These are phyloP conservation scores for Wakefieldia striispora DNA, from an alignment of 768 basidiomycete genomes.

Conservation along the genomic window DNA sequence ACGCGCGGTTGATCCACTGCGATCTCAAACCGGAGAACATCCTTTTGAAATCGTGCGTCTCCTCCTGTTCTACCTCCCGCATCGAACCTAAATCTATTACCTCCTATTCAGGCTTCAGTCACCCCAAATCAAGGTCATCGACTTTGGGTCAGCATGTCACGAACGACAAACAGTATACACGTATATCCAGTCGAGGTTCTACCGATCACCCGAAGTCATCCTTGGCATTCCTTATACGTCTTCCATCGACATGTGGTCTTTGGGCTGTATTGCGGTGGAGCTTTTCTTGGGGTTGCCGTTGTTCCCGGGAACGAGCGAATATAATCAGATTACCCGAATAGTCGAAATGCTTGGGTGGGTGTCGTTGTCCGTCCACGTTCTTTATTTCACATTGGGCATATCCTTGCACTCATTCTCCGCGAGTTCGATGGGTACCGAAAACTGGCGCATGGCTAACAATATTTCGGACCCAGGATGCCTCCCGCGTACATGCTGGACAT, in stretches of 20 bases:
- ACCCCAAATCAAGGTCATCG: slow-evolving; percentile 98
- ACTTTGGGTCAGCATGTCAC: slow-evolving; percentile 98
- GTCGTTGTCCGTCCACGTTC: not conserved
- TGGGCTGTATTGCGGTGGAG: slow-evolving; percentile 98
- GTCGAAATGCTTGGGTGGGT: slow-evolving; percentile 97
- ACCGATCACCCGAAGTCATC: slow-evolving; percentile 96
- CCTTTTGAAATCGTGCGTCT: slow-evolving; percentile 81
- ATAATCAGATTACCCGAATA: slow-evolving; percentile 95
- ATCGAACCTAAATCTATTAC: too few species aligned
- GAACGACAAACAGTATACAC: slow-evolving; percentile 99
- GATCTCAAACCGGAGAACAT: slow-evolving; percentile 99
- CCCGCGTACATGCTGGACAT: slow-evolving; percentile 92
- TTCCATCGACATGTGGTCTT: slow-evolving; percentile 98
- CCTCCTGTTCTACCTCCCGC: not conserved
- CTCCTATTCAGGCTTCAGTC: slow-evolving; percentile 72
- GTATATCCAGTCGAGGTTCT: slow-evolving; percentile 98
- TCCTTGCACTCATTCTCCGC: not conserved
- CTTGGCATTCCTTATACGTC: slow-evolving; percentile 93
- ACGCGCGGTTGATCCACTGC: slow-evolving; percentile 95
- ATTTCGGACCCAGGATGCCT: slow-evolving; percentile 58
- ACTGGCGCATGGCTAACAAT: slow-evolving; percentile 1
- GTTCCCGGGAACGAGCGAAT: slow-evolving; percentile 98
- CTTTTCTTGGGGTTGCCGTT: slow-evolving; percentile 94
- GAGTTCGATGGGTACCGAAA: not conserved
- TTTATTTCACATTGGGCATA: not conserved